phyloP scores from a whole-genome alignment of 148 eudicot species.

The Chenopodium suecicum region DNA sequence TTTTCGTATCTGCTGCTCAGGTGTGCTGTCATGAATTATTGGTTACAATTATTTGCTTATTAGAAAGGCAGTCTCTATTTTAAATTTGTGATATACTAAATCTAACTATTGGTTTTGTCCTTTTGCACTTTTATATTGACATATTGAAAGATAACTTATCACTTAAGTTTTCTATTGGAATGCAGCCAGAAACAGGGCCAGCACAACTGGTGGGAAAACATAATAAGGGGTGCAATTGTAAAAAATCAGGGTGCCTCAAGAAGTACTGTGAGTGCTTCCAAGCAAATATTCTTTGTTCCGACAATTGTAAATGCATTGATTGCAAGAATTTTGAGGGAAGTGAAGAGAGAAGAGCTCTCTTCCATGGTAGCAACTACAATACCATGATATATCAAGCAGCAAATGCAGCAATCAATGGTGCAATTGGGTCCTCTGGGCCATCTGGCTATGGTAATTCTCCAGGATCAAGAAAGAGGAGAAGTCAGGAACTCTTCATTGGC shows the following conservation, averaged over 20 bases:
- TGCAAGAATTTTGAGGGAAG: slow-evolving; percentile 85
- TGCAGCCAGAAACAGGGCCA: slow-evolving; percentile 45
- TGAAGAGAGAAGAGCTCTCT: slow-evolving; percentile 57
- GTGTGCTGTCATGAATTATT: neutral
- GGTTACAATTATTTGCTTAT: neutral
- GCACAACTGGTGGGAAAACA: slow-evolving; percentile 39
- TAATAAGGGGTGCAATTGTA: slow-evolving; percentile 84
- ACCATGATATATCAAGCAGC: slow-evolving; percentile 40
- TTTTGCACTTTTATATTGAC: neutral
- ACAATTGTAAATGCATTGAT: slow-evolving; percentile 73
- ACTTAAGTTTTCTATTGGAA: slow-evolving; percentile 7
- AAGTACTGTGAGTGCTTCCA: slow-evolving; percentile 89
- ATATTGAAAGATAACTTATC: neutral
- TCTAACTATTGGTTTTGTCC: neutral
- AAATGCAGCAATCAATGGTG: slow-evolving; percentile 51
- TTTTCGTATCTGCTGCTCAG: neutral
- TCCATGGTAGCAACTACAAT: slow-evolving; percentile 36
- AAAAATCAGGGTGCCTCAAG: slow-evolving; percentile 78
- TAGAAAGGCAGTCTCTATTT: no score
- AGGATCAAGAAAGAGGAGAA: slow-evolving; percentile 43
- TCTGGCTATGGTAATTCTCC: slow-evolving; percentile 42
- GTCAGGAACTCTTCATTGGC: slow-evolving; percentile 32
- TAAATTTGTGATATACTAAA: neutral
- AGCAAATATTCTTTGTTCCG: slow-evolving; percentile 74
- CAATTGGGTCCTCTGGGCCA: slow-evolving; percentile 44